These are phyloP conservation scores for Diplodia corticola DNA, from an alignment of 2,329 filamentous ascomycete genomes.

Conservation along the genomic window DNA sequence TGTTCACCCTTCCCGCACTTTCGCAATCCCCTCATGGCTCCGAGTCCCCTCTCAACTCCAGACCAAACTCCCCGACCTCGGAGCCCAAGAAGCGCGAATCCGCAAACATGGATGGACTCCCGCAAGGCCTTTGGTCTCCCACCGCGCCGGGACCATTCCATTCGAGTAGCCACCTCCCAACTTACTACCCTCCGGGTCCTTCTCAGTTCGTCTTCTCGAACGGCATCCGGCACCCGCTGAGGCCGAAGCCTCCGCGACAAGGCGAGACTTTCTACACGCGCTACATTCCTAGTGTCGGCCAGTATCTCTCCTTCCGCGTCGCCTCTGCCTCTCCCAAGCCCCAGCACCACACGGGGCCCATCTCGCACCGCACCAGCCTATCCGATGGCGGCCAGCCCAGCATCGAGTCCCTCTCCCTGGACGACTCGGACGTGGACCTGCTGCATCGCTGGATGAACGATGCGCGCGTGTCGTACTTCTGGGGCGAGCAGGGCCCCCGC, in stretches of 20 bases:
- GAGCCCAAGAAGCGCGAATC: slow-evolving; percentile 24
- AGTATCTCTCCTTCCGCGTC: slow-evolving; percentile 87
- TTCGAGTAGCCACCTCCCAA: slow-evolving; percentile 81
- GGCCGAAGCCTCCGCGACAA: slow-evolving; percentile 85
- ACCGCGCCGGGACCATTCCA: slow-evolving; percentile 67
- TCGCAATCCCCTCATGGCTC: slow-evolving; percentile 50
- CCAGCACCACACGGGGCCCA: slow-evolving; percentile 64
- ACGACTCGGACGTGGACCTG: slow-evolving; percentile 62
- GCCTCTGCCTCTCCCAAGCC: slow-evolving; percentile 68
- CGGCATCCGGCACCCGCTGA: slow-evolving; percentile 77
- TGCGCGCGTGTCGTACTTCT: slow-evolving; percentile 79
- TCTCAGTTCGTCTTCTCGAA: slow-evolving; percentile 79
- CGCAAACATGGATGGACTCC: slow-evolving; percentile 35
- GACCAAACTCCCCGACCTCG: slow-evolving; percentile 50
- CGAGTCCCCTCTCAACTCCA: slow-evolving; percentile 52
- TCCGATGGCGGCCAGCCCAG: slow-evolving; percentile 51
- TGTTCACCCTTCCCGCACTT: slow-evolving; percentile 76
- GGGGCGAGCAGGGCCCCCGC: slow-evolving; percentile 66
- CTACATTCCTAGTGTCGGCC: slow-evolving; percentile 76
- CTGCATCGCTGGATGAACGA: slow-evolving; percentile 88
- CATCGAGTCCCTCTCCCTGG: slow-evolving; percentile 31
- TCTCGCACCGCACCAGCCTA: slow-evolving; percentile 39
- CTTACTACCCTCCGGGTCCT: slow-evolving; percentile 84
- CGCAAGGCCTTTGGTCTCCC: slow-evolving; percentile 42
- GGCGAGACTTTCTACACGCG: slow-evolving; percentile 90